These are phyloP conservation scores for Nemania abortiva DNA, from an alignment of 2,329 filamentous ascomycete genomes.

Conservation along the genomic window DNA sequence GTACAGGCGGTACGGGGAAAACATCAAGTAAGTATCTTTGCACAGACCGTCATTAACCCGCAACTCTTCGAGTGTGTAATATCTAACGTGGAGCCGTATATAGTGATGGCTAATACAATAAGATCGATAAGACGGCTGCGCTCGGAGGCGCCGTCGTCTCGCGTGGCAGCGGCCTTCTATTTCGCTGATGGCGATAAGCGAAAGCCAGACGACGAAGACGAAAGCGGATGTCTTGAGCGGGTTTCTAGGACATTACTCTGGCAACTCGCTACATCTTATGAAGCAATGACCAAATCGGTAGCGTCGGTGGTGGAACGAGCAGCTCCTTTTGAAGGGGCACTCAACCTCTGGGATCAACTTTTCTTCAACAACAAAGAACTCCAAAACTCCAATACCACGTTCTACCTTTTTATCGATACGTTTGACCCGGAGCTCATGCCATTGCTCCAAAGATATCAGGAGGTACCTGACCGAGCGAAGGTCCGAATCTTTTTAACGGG, in stretches of 20 bases:
- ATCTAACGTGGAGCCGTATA: conserved; percentile 4
- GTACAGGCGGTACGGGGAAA: conserved; percentile 50
- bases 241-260: conserved; percentile 50
- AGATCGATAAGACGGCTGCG: conserved; percentile 46
- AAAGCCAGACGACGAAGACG: conserved; percentile 48
- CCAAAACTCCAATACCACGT: conserved; percentile 48
- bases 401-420: conserved; percentile 52
- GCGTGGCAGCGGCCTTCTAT: conserved; percentile 48
- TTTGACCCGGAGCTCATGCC: conserved; percentile 44
- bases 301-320: conserved; percentile 47
- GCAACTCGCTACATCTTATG: conserved; percentile 51
- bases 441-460: conserved; percentile 46
- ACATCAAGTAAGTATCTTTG: conserved; percentile 45
- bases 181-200: conserved; percentile 50
- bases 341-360: conserved; percentile 51
- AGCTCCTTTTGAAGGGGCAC: conserved; percentile 44
- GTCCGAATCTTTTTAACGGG: conserved; percentile 49
- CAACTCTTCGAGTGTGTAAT: not conserved
- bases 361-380: conserved; percentile 52
- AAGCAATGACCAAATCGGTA: conserved; percentile 51
- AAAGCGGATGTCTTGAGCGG: conserved; percentile 40
- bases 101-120: conserved; percentile 50
- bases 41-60: too few relatives aligned
- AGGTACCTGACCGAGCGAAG: conserved; percentile 38
- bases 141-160: conserved; percentile 42